A percentile compares a stretch with the other conserved stretches of the same genome.
Evolutionary conservation across 345 rosid genomes (phyloP).

Genomic region (Citrus australasica): DNA sequence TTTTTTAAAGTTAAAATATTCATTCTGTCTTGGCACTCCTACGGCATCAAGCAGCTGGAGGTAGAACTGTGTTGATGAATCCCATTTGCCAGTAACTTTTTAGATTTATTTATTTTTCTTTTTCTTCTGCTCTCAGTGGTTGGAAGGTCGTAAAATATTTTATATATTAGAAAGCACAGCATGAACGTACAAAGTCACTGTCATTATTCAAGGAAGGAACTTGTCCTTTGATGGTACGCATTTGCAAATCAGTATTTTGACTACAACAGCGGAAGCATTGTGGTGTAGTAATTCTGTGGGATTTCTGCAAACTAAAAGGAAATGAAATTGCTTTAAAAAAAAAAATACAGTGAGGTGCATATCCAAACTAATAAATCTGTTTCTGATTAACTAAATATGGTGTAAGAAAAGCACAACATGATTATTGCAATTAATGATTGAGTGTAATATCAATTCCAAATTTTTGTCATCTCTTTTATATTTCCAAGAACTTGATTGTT

Average conservation of each 20-base stretch:
- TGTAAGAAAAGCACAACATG: neutral
- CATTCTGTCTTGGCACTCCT: no score
- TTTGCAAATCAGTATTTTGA: constrained; percentile 10
- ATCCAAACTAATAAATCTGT: neutral
- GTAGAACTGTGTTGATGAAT: neutral
- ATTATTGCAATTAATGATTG: neutral
- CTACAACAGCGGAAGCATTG: neutral
- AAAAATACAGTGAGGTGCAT: neutral
- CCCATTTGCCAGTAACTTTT: neutral
- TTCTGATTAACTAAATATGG: neutral
- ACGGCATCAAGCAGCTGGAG: neutral
- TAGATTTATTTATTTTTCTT: neutral
- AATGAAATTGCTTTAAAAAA: neutral
- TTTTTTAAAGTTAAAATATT: constrained; percentile 5
- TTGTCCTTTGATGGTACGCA: constrained; percentile 72
- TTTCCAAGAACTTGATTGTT: neutral
- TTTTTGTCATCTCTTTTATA: neutral
- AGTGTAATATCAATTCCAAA: neutral
- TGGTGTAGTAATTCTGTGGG: neutral
- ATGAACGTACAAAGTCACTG: constrained; percentile 67
- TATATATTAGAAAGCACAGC: constrained; percentile 82
- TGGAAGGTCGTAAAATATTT: constrained; percentile 68
- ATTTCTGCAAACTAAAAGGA: neutral
- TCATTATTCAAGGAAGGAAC: constrained; percentile 75
- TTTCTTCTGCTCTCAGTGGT: constrained; percentile 44